Percentiles rank a stretch among this genome's conserved stretches.
These are phyloP conservation scores for Rhododendron kiyosumense DNA, from an alignment of 148 eudicot species.

Conservation along the genomic window DNA sequence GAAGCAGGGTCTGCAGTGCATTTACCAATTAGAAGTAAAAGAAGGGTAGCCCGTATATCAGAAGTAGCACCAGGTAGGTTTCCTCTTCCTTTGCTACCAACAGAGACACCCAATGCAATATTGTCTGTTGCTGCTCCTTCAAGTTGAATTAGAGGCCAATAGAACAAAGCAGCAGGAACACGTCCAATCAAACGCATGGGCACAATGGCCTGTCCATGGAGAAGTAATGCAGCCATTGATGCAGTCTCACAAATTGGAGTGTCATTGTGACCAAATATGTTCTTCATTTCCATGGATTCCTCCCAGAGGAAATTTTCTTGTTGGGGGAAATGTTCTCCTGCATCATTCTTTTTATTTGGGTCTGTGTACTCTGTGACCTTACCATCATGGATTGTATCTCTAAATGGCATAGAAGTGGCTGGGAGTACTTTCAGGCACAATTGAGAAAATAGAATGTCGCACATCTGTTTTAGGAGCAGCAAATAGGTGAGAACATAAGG, in stretches of 20 bases:
- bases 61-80: slow-evolving; percentile 97
- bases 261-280: slow-evolving; percentile 25
- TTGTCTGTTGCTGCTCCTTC: slow-evolving; percentile 97
- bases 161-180: slow-evolving; percentile 83
- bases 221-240: slow-evolving; percentile 94
- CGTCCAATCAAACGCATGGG: slow-evolving; percentile 94
- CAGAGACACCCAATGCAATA: slow-evolving; percentile 96
- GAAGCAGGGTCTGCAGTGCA: slow-evolving; percentile 94
- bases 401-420: slow-evolving; percentile 32
- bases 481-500: slow-evolving; percentile 7
- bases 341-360: slow-evolving; percentile 30
- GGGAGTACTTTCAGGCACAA: slow-evolving; percentile 83
- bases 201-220: slow-evolving; percentile 87
- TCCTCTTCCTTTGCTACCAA: slow-evolving; percentile 98
- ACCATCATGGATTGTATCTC: slow-evolving; percentile 34
- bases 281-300: slow-evolving; percentile 39
- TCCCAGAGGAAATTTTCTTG: slow-evolving; percentile 44
- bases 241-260: slow-evolving; percentile 62
- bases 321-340: slow-evolving; percentile 29
- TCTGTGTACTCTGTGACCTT: slow-evolving; percentile 39
- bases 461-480: slow-evolving; percentile 56
- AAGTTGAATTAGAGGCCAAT: slow-evolving; percentile 98
- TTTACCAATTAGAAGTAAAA: slow-evolving; percentile 91
- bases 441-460: slow-evolving; percentile 93
- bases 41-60: slow-evolving; percentile 96